Percentiles rank a stretch among this genome's conserved stretches.
These are phyloP conservation scores for Whalleya microplaca DNA, from an alignment of 2,329 filamentous ascomycete genomes.

Conservation along the genomic window DNA sequence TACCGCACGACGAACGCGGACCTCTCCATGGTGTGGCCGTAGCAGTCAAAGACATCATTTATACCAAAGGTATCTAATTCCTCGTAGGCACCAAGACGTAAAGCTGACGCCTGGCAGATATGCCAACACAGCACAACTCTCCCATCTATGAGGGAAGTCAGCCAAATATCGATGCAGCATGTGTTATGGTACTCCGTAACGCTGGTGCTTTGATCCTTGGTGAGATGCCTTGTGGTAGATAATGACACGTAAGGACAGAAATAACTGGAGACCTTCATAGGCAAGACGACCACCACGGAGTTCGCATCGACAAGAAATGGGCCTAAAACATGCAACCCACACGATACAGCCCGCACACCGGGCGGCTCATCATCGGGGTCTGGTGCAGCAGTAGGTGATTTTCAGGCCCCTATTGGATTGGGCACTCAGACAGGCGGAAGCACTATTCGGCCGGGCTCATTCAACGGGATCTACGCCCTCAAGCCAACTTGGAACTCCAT, in stretches of 20 bases:
- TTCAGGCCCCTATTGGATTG: conserved; percentile 62
- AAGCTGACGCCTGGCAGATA: conserved; percentile 39
- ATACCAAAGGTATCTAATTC: conserved; percentile 46
- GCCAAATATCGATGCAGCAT: conserved; percentile 54
- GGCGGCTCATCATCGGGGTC: conserved; percentile 72
- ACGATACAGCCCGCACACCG: conserved; percentile 66
- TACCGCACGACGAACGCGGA: conserved; percentile 49
- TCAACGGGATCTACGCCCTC: conserved; percentile 65
- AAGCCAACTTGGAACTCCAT: conserved; percentile 70
- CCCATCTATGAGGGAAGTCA: conserved; percentile 54
- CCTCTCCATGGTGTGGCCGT: conserved; percentile 57
- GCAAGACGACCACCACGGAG: conserved; percentile 66
- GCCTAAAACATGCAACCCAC: conserved; percentile 62
- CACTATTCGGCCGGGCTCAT: conserved; percentile 65
- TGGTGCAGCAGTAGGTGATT: conserved; percentile 67
- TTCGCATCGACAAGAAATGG: conserved; percentile 62
- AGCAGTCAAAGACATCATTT: conserved; percentile 60
- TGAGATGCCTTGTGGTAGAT: conserved; percentile 10
- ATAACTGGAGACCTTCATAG: conserved; percentile 25
- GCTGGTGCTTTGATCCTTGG: conserved; percentile 61
- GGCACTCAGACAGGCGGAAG: conserved; percentile 71
- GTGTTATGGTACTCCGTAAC: conserved; percentile 54
- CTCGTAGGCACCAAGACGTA: background rate
- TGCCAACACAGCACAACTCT: conserved; percentile 59
- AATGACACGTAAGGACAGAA: background rate